Conservation (phyloP, 345 rosid genomes). For the Jatropha curcas region DNA sequence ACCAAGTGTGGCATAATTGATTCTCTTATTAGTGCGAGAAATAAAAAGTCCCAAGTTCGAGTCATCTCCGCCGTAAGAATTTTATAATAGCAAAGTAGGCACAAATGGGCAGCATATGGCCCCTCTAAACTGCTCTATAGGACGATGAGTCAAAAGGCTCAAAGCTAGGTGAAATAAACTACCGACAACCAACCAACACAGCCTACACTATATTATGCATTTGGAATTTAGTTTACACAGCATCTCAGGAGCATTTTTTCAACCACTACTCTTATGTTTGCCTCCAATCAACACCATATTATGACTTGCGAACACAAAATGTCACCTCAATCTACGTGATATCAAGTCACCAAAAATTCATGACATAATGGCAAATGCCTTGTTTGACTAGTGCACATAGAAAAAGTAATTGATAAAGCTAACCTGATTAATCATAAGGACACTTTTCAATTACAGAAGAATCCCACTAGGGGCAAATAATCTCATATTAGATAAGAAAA, state of each 20-base stretch:
- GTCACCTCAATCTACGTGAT: neutral
- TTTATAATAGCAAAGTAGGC: neutral
- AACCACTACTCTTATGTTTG: constrained; percentile 6
- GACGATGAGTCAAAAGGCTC: no score
- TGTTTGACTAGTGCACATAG: constrained; percentile 1
- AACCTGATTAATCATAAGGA: neutral
- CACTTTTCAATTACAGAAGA: neutral
- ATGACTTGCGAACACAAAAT: neutral
- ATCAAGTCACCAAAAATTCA: neutral
- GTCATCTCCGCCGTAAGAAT: no score
- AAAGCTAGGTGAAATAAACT: neutral
- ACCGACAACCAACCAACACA: constrained; percentile 12
- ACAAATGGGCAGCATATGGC: neutral
- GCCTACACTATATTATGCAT: constrained; percentile 4
- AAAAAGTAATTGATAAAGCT: neutral
- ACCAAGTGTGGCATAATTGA: no score
- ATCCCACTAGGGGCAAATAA: neutral
- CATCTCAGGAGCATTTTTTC: constrained; percentile 27
- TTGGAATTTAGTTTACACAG: constrained; percentile 34
- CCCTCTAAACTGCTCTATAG: neutral
- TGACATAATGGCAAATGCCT: neutral
- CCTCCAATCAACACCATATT: constrained; percentile 12
- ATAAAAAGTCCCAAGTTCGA: no score
- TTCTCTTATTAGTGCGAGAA: no score
- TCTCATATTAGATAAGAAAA: neutral